These are phyloP conservation scores for Penicillium cataractarum DNA, from an alignment of 495 filamentous ascomycete genomes.

Conservation along the genomic window DNA sequence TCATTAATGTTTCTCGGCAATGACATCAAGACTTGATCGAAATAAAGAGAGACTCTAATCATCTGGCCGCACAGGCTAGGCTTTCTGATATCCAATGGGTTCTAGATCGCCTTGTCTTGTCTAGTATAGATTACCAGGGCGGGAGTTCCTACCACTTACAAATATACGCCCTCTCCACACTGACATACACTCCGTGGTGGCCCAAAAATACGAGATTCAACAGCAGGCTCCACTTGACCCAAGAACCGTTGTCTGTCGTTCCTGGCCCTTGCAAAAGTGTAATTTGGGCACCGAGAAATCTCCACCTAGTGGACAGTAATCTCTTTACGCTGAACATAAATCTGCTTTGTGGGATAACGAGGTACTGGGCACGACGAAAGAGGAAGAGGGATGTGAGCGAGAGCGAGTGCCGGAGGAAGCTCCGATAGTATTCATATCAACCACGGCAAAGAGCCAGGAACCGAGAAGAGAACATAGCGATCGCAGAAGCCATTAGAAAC, in stretches of 20 bases:
- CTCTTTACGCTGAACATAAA: not conserved
- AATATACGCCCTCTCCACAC: no score
- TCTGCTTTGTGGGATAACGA: not conserved
- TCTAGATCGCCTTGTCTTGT: conserved; percentile 12
- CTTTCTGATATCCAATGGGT: not conserved
- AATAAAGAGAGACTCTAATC: not conserved
- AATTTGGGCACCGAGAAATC: not conserved
- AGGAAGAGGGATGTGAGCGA: not conserved
- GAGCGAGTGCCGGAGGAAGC: not conserved
- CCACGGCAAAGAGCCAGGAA: not conserved
- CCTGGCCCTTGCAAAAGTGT: conserved; percentile 5
- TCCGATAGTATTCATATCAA: not conserved
- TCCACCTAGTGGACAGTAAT: not conserved
- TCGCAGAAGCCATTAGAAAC: not conserved
- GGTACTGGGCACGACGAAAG: not conserved
- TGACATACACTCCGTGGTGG: not conserved
- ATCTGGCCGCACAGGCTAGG: not conserved
- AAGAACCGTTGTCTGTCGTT: conserved; percentile 7
- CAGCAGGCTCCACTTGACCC: conserved; percentile 8
- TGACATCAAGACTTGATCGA: conserved; percentile 10
- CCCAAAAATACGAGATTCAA: conserved; percentile 2
- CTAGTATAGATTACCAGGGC: conserved; percentile 8
- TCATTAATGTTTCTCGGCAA: conserved; percentile 1
- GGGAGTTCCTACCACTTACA: not conserved
- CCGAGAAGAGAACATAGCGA: not conserved